Conservation (phyloP, 257 asterid species). For the Solanum neorickii region DNA sequence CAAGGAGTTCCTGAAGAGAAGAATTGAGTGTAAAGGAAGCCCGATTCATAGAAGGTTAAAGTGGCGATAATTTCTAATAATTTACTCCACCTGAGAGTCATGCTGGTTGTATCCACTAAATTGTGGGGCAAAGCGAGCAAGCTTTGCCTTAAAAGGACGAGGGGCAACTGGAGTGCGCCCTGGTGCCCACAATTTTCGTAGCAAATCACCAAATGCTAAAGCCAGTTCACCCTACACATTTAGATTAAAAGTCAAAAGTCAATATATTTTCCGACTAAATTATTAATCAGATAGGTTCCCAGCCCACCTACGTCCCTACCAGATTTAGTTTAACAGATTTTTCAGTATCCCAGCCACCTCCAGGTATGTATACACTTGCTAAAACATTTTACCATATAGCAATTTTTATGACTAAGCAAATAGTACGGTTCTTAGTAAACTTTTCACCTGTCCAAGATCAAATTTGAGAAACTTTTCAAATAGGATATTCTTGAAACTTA, state of each 20-base stretch:
- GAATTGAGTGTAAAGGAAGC: neutral
- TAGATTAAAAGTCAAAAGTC: neutral
- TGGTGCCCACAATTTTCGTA: slow-evolving; percentile 95
- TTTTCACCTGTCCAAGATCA: neutral
- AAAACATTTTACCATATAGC: neutral
- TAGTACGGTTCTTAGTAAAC: neutral
- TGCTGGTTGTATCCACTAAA: slow-evolving; percentile 98
- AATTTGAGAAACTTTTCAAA: neutral
- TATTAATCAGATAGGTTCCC: neutral
- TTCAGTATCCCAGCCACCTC: neutral
- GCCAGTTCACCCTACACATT: slow-evolving; percentile 92
- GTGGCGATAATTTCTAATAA: neutral
- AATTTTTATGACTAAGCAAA: neutral
- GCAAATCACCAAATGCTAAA: slow-evolving; percentile 95
- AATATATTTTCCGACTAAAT: neutral
- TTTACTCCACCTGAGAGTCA: slow-evolving; percentile 70
- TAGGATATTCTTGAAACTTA: slow-evolving; percentile 39
- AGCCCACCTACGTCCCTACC: neutral
- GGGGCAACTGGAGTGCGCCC: slow-evolving; percentile 93
- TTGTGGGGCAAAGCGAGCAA: slow-evolving; percentile 98
- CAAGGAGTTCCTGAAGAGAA: slow-evolving; percentile 83
- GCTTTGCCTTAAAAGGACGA: slow-evolving; percentile 80
- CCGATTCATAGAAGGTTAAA: neutral
- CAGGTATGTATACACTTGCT: neutral
- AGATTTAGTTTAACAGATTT: neutral